Percentiles rank a stretch among this genome's conserved stretches.
These are phyloP conservation scores for Mrakia blollopis DNA, from an alignment of 768 basidiomycete genomes.

Conservation along the genomic window DNA sequence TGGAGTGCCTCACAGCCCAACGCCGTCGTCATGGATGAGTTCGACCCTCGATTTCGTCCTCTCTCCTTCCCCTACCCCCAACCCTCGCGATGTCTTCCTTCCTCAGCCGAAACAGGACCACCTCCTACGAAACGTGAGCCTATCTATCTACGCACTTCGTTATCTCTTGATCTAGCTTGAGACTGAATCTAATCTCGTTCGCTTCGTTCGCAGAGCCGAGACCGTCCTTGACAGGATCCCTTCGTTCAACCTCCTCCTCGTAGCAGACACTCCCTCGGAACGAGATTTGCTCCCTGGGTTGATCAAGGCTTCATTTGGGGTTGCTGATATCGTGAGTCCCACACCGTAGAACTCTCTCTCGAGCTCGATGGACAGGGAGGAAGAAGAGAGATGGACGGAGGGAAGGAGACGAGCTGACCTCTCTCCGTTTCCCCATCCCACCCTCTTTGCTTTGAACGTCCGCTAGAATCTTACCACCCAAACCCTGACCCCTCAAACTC, in stretches of 20 bases:
- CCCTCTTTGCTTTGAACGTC: no score
- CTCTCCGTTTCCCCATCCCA: not conserved
- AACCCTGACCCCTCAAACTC: not conserved
- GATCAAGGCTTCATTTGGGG: conserved; percentile 18
- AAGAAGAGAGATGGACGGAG: not conserved
- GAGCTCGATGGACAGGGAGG: not conserved
- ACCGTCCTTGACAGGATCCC: not conserved
- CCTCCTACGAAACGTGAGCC: no score
- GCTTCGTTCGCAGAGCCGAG: not conserved
- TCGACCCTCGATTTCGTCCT: no score
- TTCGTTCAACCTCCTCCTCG: conserved; percentile 24
- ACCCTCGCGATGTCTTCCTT: no score
- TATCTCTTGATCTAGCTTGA: not conserved
- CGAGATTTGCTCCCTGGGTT: not conserved
- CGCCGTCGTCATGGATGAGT: no score
- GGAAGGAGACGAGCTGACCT: no score
- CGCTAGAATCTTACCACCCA: not conserved
- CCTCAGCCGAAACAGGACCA: no score
- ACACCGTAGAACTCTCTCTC: not conserved
- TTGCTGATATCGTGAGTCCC: conserved; percentile 8
- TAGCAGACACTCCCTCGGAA: not conserved
- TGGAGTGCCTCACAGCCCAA: no score
- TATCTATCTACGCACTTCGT: no score
- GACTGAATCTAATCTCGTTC: not conserved
- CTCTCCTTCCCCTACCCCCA: no score